Evolutionary conservation across 129 eudicot species (phyloP).

Genomic region (Arctium minus): DNA sequence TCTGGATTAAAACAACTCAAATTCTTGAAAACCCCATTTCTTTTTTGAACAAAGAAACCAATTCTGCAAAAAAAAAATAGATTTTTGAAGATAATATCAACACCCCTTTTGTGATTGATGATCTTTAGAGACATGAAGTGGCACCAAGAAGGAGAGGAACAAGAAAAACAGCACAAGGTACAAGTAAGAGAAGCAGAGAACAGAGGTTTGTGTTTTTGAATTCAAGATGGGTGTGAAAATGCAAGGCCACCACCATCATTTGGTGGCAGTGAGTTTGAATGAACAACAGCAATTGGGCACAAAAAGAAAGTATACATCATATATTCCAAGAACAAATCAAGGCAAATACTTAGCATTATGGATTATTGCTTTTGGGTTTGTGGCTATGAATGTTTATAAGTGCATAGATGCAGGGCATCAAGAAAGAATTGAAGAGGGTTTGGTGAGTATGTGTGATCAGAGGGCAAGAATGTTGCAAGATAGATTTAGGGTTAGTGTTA

Average conservation of each 20-base stretch:
- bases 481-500: conserved; percentile 73
- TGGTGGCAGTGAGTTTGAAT: conserved; percentile 59
- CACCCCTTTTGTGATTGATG: background rate
- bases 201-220: background rate
- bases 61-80: background rate
- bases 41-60: background rate
- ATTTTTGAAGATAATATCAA: background rate
- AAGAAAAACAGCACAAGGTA: background rate
- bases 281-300: conserved; percentile 44
- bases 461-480: conserved; percentile 91
- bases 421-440: conserved; percentile 58
- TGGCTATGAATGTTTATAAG: conserved; percentile 29
- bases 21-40: background rate
- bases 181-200: background rate
- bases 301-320: conserved; percentile 37
- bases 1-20: background rate
- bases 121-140: background rate
- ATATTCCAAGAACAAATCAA: conserved; percentile 35
- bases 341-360: conserved; percentile 35
- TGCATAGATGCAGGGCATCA: conserved; percentile 48
- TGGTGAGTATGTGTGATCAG: conserved; percentile 81
- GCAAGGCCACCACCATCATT: conserved; percentile 45
- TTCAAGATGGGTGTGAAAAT: conserved; percentile 43
- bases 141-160: background rate
- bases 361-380: conserved; percentile 30